Evolutionary conservation across 2,329 filamentous ascomycete species (phyloP).

Genomic region (Neopestalotiopsis sp.): DNA sequence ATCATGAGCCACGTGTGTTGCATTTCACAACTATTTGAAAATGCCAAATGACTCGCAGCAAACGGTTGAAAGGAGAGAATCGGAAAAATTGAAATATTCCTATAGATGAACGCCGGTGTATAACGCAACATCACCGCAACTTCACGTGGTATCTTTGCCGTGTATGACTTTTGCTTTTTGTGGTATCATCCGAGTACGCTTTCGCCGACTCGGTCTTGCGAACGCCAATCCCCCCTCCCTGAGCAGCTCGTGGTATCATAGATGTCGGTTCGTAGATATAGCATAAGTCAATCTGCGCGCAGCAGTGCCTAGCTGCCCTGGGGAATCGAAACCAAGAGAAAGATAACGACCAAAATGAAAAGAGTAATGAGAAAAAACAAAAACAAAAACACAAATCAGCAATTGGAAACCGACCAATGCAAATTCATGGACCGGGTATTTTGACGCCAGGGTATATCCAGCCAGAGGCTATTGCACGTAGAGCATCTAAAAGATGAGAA

Average conservation of each 20-base stretch:
- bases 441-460: slow-evolving; percentile 71
- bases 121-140: slow-evolving; percentile 14
- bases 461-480: slow-evolving; percentile 62
- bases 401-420: slow-evolving; percentile 52
- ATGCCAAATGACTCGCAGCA: slow-evolving; percentile 5
- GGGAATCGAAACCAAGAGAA: slow-evolving; percentile 31
- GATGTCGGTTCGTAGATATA: slow-evolving; percentile 38
- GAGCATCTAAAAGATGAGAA: slow-evolving; percentile 52
- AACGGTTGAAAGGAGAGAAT: slow-evolving; percentile 9
- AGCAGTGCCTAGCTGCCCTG: slow-evolving; percentile 30
- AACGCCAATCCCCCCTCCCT: slow-evolving; percentile 37
- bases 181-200: slow-evolving; percentile 36
- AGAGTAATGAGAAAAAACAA: slow-evolving; percentile 36
- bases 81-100: slow-evolving; percentile 12
- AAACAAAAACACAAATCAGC: slow-evolving; percentile 37
- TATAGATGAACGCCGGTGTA: slow-evolving; percentile 18
- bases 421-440: slow-evolving; percentile 54
- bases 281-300: slow-evolving; percentile 36
- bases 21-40: not conserved
- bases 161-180: slow-evolving; percentile 35
- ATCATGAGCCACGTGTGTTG: slow-evolving; percentile 10
- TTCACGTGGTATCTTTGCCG: slow-evolving; percentile 19
- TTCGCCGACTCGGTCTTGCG: slow-evolving; percentile 35
- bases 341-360: slow-evolving; percentile 25
- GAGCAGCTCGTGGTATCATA: slow-evolving; percentile 42